Evolutionary conservation across 2,329 filamentous ascomycete genomes (phyloP), one percentile per base, ranked within the genome.

Genomic region (Botrytis aclada): DNA sequence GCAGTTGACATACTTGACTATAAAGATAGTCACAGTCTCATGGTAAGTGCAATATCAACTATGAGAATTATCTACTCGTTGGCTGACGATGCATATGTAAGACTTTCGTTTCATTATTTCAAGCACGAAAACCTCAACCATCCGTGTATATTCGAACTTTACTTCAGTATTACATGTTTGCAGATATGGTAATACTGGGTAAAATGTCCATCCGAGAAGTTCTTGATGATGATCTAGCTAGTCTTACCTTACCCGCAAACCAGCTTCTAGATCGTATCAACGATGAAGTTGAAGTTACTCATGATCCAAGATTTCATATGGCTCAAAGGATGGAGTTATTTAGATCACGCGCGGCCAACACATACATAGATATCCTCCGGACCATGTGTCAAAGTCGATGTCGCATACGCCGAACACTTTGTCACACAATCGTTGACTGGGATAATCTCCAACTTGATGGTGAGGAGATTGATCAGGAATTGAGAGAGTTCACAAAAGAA

Each of bases 381-480:
- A 92, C 93, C 12, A 86, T 96, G 29, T 97, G 94, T 78, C 93
- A 98, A 80, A 99, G 98, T 80, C 87, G 94, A 70, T 97, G 94
- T 80, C 91, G 96, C 3, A 89, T 97, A 60, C 89, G 96, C n/a
- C 89, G 96, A 51, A 94, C 92, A n/a, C 86, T 99, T 14, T 94
- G 91, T 74, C 95, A 98, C 80, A 88, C 91, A 22, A 89, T 97
- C 51, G 84, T 89, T 4, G 92, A 95, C 74, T 97, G 94, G 90
- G 94, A 98, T 78, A 87, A 88, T 69, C 85, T 98, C 3, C 94
- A 98, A 82, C 85, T 88, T 14, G 93, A 97, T 78, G 92, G 92
- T 9, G 93, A 95, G 80, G 89, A 93, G 75, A 85, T 94, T 47
- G 94, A 97, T 80, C 85, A 87, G 47, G 85, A 91, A 45, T 83